Evolutionary conservation across 345 rosid species (phyloP).

Genomic region (Hibiscus tridactylites): DNA sequence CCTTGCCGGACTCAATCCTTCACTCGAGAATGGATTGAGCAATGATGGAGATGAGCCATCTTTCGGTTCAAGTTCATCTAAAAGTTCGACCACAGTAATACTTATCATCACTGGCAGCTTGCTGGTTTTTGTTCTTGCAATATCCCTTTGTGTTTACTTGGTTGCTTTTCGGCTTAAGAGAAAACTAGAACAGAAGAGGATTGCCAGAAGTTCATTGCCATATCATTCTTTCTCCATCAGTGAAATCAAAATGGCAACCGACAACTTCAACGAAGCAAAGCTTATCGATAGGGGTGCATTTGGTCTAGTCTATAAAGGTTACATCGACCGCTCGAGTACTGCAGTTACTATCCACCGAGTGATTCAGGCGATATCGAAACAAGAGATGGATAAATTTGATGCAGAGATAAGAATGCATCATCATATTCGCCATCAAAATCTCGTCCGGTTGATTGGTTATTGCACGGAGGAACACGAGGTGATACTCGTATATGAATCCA

Average conservation of each 20-base stretch:
- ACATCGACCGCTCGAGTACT: constrained; percentile 17
- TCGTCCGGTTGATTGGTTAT: constrained; percentile 5
- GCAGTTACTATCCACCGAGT: constrained; percentile 25
- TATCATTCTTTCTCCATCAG: background rate
- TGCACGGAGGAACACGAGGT: background rate
- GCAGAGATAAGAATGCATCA: background rate
- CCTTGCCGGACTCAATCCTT: background rate
- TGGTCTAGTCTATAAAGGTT: constrained; percentile 32
- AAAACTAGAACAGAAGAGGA: background rate
- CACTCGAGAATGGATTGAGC: background rate
- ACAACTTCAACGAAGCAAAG: constrained; percentile 24
- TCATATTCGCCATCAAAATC: background rate
- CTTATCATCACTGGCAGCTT: background rate
- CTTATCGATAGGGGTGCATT: constrained; percentile 27
- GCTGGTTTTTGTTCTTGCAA: background rate
- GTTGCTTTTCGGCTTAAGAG: background rate
- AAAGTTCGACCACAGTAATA: background rate
- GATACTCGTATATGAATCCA: constrained; percentile 23
- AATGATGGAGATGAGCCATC: background rate
- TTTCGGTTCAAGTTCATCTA: background rate
- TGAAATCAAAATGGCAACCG: constrained; percentile 13
- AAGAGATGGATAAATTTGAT: background rate
- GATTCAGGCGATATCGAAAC: background rate
- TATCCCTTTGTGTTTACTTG: background rate
- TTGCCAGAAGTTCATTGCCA: background rate